Conservation (phyloP, 2,329 filamentous ascomycete species). For the Pestalotiopsis sp. region DNA sequence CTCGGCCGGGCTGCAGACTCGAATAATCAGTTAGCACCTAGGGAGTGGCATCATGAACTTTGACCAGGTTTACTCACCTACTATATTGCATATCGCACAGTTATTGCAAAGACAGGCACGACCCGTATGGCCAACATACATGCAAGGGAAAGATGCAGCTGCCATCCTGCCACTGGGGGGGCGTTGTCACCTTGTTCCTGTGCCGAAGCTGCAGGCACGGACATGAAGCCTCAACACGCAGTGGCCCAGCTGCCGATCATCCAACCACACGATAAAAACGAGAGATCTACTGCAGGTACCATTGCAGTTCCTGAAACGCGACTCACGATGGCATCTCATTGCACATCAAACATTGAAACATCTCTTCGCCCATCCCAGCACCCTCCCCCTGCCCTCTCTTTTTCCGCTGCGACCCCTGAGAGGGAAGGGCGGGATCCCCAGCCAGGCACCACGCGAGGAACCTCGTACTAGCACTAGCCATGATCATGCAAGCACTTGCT, state of each 20-base stretch:
- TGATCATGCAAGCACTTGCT: neutral
- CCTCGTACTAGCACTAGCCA: neutral
- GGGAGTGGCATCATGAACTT: too few relatives aligned
- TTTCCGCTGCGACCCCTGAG: neutral
- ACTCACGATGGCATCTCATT: constrained; percentile 12
- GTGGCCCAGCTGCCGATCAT: constrained; percentile 1
- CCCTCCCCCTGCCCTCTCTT: neutral
- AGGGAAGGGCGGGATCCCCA: neutral
- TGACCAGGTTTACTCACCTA: too few relatives aligned
- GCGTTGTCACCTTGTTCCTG: neutral
- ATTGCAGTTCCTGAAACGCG: constrained; percentile 12
- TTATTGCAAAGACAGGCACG: too few relatives aligned
- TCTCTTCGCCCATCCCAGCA: neutral
- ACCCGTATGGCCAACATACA: too few relatives aligned
- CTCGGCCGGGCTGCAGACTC: too few relatives aligned
- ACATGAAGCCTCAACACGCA: neutral
- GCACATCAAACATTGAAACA: constrained; percentile 11
- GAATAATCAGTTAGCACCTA: too few relatives aligned
- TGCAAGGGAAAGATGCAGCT: neutral
- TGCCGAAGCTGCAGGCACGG: constrained; percentile 7
- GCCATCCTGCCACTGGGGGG: neutral
- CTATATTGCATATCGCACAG: too few relatives aligned
- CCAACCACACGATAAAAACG: neutral
- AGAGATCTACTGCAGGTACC: constrained; percentile 4
- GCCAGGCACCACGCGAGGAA: neutral